Conservation (phyloP, 805 yeast genomes). For the Naumovozyma baii region DNA sequence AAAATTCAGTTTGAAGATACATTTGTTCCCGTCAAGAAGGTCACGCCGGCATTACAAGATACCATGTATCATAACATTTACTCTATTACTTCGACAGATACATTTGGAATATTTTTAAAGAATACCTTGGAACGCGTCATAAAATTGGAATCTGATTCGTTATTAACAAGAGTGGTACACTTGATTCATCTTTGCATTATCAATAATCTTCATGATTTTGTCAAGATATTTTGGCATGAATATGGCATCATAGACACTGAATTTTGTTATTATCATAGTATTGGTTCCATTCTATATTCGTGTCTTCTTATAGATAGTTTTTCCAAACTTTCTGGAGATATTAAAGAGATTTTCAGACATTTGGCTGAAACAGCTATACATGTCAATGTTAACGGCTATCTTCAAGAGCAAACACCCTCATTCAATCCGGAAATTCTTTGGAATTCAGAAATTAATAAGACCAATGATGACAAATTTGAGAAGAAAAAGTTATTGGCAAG, state of each 20-base stretch:
- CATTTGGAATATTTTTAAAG: conserved; percentile 46
- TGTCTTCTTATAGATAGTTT: conserved; percentile 36
- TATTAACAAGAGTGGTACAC: conserved; percentile 53
- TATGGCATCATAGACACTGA: conserved; percentile 32
- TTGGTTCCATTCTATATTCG: conserved; percentile 33
- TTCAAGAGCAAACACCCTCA: conserved; percentile 31
- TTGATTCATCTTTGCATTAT: conserved; percentile 54
- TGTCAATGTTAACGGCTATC: conserved; percentile 24
- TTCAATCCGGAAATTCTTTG: conserved; percentile 24
- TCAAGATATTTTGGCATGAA: conserved; percentile 31
- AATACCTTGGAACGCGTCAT: conserved; percentile 36
- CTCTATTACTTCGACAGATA: conserved; percentile 41
- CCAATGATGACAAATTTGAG: conserved; percentile 37
- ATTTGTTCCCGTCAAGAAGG: conserved; percentile 45
- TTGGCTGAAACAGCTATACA: conserved; percentile 24
- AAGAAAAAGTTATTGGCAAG: conserved; percentile 60
- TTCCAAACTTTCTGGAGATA: conserved; percentile 40
- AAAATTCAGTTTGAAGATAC: conserved; percentile 38
- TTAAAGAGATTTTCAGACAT: conserved; percentile 43
- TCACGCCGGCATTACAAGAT: conserved; percentile 27
- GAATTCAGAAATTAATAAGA: conserved; percentile 19
- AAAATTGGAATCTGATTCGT: conserved; percentile 41
- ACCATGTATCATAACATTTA: conserved; percentile 39
- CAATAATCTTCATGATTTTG: conserved; percentile 33
- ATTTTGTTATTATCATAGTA: conserved; percentile 31